Conservation (phyloP, 441 rosid species). For the Omphalea diandra region DNA sequence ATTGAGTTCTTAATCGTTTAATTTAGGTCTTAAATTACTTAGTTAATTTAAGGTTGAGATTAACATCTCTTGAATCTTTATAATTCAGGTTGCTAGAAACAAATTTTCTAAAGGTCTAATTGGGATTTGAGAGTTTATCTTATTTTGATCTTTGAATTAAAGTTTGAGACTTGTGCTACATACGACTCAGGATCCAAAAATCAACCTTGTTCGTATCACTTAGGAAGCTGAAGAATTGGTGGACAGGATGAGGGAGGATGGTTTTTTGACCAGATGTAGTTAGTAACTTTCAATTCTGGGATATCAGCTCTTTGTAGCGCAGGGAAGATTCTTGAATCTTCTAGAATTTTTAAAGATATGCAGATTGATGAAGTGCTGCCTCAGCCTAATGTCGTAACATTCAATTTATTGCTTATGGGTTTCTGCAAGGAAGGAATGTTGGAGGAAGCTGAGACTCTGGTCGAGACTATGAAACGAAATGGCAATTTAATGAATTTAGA, state of each 20-base stretch:
- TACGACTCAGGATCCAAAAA: too few relatives aligned
- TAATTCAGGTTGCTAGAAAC: too few relatives aligned
- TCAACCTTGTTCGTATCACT: too few relatives aligned
- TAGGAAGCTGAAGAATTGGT: slow-evolving; percentile 78
- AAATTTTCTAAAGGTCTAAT: too few relatives aligned
- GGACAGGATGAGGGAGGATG: slow-evolving; percentile 73
- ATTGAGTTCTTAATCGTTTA: too few relatives aligned
- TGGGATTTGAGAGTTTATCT: too few relatives aligned
- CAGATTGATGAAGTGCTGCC: slow-evolving; percentile 74
- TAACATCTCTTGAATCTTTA: too few relatives aligned
- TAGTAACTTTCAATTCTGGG: slow-evolving; percentile 83
- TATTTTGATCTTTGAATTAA: too few relatives aligned
- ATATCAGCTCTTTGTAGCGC: slow-evolving; percentile 77
- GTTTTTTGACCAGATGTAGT: slow-evolving; percentile 72
- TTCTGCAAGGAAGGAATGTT: slow-evolving; percentile 80
- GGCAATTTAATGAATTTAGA: slow-evolving; percentile 46
- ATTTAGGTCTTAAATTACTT: too few relatives aligned
- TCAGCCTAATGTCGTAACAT: slow-evolving; percentile 64
- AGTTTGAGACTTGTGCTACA: too few relatives aligned
- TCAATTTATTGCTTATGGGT: slow-evolving; percentile 84
- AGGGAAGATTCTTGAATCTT: slow-evolving; percentile 80
- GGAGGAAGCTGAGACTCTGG: slow-evolving; percentile 74
- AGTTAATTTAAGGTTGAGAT: too few relatives aligned
- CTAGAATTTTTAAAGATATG: slow-evolving; percentile 93
- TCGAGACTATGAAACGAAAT: slow-evolving; percentile 54